phyloP scores from a whole-genome alignment of 2,329 filamentous ascomycete species.

The Colletotrichum tanaceti region DNA sequence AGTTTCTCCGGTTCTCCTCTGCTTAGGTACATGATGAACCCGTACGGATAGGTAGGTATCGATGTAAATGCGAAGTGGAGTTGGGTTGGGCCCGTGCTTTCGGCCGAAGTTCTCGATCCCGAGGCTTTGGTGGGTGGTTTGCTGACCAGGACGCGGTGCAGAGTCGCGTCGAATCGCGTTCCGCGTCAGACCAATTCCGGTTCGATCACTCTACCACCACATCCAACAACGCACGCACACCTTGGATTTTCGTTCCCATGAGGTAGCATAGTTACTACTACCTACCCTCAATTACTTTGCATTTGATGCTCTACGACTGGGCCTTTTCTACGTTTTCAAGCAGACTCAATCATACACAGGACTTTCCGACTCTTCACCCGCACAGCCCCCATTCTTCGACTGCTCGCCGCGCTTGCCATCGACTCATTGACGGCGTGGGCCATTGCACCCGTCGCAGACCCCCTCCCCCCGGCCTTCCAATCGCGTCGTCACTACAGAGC shows the following conservation, averaged over 20 bases:
- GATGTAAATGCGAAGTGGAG: neutral
- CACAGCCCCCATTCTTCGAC: neutral
- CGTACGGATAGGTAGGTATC: no score
- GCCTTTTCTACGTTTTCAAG: neutral
- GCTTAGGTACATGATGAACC: neutral
- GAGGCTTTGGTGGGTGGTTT: neutral
- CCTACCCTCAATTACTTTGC: neutral
- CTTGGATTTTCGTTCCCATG: neutral
- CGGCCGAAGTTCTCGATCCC: constrained; percentile 13
- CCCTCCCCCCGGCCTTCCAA: neutral
- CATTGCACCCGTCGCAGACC: constrained; percentile 6
- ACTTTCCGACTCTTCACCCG: neutral
- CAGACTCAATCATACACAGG: neutral
- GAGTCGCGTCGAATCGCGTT: constrained; percentile 27
- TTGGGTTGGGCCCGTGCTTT: constrained; percentile 16
- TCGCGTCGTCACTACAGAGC: constrained; percentile 3
- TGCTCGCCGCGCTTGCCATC: neutral
- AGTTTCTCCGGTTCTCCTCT: neutral
- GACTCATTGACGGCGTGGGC: neutral
- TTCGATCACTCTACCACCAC: constrained; percentile 19
- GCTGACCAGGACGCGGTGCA: constrained; percentile 6
- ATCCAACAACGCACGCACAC: neutral
- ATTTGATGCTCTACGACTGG: neutral
- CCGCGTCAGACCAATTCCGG: constrained; percentile 20
- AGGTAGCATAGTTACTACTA: constrained; percentile 7